These are phyloP conservation scores for Astrocystis sublimbata DNA, from an alignment of 495 filamentous ascomycete genomes.

Conservation along the genomic window DNA sequence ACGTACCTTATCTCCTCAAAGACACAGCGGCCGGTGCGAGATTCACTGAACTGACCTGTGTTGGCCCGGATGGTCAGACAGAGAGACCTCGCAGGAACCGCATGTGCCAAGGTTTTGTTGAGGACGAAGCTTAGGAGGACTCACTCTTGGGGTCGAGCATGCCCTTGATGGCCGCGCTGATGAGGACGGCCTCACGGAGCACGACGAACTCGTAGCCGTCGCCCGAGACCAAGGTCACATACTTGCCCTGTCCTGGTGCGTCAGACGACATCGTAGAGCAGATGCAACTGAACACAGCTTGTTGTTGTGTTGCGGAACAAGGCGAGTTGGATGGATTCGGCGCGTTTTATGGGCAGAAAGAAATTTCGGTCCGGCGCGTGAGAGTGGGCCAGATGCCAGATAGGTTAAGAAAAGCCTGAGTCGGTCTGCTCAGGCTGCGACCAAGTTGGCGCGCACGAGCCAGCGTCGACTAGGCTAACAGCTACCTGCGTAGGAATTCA, in stretches of 20 bases:
- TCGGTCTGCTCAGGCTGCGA: background rate
- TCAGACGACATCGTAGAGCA: conserved; percentile 26
- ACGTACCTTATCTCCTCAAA: conserved; percentile 75
- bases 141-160: conserved; percentile 82
- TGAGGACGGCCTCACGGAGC: conserved; percentile 69
- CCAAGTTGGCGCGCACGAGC: background rate
- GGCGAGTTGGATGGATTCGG: background rate
- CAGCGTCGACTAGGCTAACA: background rate
- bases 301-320: conserved; percentile 10
- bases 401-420: background rate
- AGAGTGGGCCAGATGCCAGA: background rate
- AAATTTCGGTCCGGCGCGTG: conserved; percentile 15
- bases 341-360: background rate
- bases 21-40: conserved; percentile 61
- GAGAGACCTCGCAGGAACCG: background rate
- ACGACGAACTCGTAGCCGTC: conserved; percentile 91
- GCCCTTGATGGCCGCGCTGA: conserved; percentile 74
- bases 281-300: conserved; percentile 2
- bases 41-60: conserved; percentile 70
- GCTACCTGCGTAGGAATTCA: no score
- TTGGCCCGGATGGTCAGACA: conserved; percentile 16
- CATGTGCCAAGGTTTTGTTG: background rate
- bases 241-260: conserved; percentile 49
- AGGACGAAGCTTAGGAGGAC: conserved; percentile 23
- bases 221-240: conserved; percentile 80